Percentiles rank a stretch among this genome's conserved stretches.
Conservation (phyloP, 129 eudicot genomes). For the Flaveria linearis region DNA sequence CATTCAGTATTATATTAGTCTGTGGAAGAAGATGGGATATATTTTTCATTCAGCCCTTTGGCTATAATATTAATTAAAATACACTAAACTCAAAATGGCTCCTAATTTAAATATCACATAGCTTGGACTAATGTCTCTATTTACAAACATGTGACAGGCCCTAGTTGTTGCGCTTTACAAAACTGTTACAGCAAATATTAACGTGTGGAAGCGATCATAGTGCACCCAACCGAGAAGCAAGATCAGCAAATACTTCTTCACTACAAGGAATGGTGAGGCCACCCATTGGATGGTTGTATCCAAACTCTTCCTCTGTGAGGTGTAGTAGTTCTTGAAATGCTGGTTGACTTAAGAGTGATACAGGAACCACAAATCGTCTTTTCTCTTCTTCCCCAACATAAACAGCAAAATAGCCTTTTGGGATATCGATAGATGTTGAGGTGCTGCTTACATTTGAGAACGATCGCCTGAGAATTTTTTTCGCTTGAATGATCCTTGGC, state of each 20-base stretch:
- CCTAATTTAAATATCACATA: background rate
- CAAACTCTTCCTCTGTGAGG: background rate
- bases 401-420: background rate
- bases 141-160: background rate
- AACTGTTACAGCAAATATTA: background rate
- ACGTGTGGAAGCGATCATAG: background rate
- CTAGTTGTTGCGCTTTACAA: background rate
- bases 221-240: background rate
- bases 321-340: background rate
- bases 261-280: constrained; percentile 3
- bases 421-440: background rate
- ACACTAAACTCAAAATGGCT: background rate
- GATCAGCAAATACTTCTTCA: background rate
- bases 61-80: background rate
- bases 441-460: background rate
- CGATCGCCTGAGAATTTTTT: background rate
- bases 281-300: constrained; percentile 1
- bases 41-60: background rate
- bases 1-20: background rate
- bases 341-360: background rate
- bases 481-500: background rate
- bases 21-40: background rate
- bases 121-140: background rate
- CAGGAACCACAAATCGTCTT: background rate
- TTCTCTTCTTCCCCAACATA: background rate